Base-by-base conservation (phyloP, 495 filamentous ascomycete species). In the Penicillium samsonianum region DNA sequence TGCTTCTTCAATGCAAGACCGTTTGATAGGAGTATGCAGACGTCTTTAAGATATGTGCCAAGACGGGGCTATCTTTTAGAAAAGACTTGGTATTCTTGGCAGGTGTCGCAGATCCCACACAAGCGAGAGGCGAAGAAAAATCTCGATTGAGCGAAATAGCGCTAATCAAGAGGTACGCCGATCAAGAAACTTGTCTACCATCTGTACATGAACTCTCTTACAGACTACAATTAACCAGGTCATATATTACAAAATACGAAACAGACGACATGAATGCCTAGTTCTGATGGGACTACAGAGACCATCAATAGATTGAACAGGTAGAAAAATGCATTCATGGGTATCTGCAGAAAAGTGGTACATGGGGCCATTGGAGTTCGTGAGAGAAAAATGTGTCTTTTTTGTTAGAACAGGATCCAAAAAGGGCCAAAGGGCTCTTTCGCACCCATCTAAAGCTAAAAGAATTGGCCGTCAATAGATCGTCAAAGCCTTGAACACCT, bases 281-380 rank as follows among this genome's bases (percentile, higher is more conserved):
- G 60, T 59, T 67, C 62, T 53, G 62, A 57, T 45, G 33, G 58
- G 56, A 59, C 64, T 57, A 59, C 48, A 50, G 4, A 48, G 53
- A 60, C 47, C 60, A 65, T 62, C 53, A 26, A 55, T 43, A 51
- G 26, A 50, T 59, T 67, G 64, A 67, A 69, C 64, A 60, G 66
- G 53, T 68, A 61, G 67, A 73, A 63, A 77, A 77, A 74, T 76
- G 73, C 70, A 77, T 77, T 77, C 74, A 77, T 72, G 74, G 74
- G 74, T 77, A 77, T 77, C 74, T 77, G 74, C 73, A 60, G 55
- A 66, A 66, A 60, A 17, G 67, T 70, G 68, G 71, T 76, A 74
- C 71, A 76, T 73, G 68, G 57, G 45, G 64, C 49, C 53, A 48
- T 62, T 50, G 59, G 51, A 61, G 55, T 63, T 69, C 64, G 65